Conservation (phyloP, 768 basidiomycete species). For the Lyophyllum atratum region DNA sequence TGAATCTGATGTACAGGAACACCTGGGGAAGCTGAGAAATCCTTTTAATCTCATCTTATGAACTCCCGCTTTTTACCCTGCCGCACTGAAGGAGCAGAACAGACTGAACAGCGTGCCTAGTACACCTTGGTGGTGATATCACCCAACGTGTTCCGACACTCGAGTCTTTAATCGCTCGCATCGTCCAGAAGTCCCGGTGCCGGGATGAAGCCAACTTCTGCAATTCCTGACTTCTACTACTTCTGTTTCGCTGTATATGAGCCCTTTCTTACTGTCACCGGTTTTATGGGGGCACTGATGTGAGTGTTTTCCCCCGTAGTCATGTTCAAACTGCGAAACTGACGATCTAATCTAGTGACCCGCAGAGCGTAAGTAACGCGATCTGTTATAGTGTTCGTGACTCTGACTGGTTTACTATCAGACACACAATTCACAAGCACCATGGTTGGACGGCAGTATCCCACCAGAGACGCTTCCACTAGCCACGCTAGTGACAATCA, state of each 20-base stretch:
- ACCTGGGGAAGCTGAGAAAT: slow-evolving; percentile 19
- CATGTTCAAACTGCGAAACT: not conserved
- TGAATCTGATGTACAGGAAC: slow-evolving; percentile 14
- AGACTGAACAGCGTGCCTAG: not conserved
- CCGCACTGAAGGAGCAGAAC: not conserved
- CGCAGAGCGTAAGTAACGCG: slow-evolving; percentile 51
- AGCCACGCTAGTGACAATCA: slow-evolving; percentile 68
- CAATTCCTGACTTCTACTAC: slow-evolving; percentile 75
- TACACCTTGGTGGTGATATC: slow-evolving; percentile 11
- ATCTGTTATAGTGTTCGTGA: not conserved
- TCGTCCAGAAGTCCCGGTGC: not conserved
- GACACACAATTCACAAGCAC: slow-evolving; percentile 77
- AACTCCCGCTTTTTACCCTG: slow-evolving; percentile 6
- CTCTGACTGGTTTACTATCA: slow-evolving; percentile 26
- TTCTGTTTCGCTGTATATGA: slow-evolving; percentile 75
- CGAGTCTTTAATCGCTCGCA: not conserved
- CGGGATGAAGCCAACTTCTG: slow-evolving; percentile 51
- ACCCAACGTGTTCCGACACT: not conserved
- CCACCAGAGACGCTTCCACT: slow-evolving; percentile 54
- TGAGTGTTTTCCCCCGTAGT: slow-evolving; percentile 25
- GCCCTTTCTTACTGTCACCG: slow-evolving; percentile 62
- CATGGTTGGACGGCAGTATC: slow-evolving; percentile 54
- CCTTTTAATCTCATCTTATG: slow-evolving; percentile 18
- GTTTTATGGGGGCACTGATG: slow-evolving; percentile 65
- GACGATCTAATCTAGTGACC: slow-evolving; percentile 45